phyloP scores from a whole-genome alignment of 257 asterid species.

The Ophiorrhiza pumila region DNA sequence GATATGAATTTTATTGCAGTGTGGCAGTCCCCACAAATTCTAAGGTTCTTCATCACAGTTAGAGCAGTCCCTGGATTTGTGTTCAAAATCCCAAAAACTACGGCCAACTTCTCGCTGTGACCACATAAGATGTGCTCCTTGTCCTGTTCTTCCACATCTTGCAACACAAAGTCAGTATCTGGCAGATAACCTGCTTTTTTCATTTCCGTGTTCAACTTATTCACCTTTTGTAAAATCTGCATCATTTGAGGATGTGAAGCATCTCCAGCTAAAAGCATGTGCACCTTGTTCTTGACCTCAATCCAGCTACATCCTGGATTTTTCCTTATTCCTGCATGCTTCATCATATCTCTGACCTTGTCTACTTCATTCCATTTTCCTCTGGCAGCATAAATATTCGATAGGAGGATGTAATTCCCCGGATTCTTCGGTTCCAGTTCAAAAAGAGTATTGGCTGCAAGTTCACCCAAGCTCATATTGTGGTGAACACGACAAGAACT shows the following conservation, averaged over 20 bases:
- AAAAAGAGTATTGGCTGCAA: conserved; percentile 70
- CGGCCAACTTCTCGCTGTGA: conserved; percentile 92
- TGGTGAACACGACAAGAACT: conserved; percentile 80
- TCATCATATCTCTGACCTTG: conserved; percentile 67
- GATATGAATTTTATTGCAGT: conserved; percentile 70
- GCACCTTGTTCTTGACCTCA: conserved; percentile 74
- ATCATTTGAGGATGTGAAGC: conserved; percentile 72
- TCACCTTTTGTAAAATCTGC: conserved; percentile 54
- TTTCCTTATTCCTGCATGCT: conserved; percentile 61
- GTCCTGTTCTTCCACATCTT: conserved; percentile 95
- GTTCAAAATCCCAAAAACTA: conserved; percentile 71
- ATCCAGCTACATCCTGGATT: conserved; percentile 97
- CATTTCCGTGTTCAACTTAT: conserved; percentile 58
- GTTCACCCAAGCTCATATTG: conserved; percentile 59
- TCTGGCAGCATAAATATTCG: conserved; percentile 83
- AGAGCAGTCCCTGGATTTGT: conserved; percentile 60
- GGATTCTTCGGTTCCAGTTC: conserved; percentile 76
- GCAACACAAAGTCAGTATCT: conserved; percentile 61
- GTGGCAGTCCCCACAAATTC: conserved; percentile 93
- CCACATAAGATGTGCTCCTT: conserved; percentile 87
- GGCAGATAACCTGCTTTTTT: conserved; percentile 66
- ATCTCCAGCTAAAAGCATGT: conserved; percentile 90
- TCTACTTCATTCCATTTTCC: conserved; percentile 74
- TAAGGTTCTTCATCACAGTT: conserved; percentile 77
- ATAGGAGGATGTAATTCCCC: conserved; percentile 71